Percentiles rank a stretch among this genome's conserved stretches.
These are phyloP conservation scores for Hypoxylon cercidicola DNA, from an alignment of 495 filamentous ascomycete species.

Conservation along the genomic window DNA sequence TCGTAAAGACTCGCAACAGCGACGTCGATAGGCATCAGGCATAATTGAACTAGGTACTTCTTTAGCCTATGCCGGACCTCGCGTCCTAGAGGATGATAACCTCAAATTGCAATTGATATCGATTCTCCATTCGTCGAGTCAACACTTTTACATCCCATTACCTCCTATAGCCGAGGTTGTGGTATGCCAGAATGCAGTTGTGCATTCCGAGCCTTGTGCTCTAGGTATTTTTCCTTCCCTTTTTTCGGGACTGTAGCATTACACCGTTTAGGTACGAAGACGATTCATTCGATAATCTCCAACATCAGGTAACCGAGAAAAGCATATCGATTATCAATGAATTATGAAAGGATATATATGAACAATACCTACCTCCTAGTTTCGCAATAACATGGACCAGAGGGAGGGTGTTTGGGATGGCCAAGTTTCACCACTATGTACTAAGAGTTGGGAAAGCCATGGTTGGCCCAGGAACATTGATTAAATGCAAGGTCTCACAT, in stretches of 20 bases:
- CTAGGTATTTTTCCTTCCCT: no score
- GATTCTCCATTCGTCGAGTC: no score
- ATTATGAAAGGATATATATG: no score
- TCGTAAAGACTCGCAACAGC: slow-evolving; percentile 12
- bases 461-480: neutral
- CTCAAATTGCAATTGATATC: neutral
- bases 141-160: no score
- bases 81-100: neutral
- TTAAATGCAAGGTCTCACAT: neutral
- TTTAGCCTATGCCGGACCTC: slow-evolving; percentile 9
- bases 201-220: no score
- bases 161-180: no score
- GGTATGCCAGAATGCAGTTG: no score
- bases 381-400: neutral
- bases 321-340: no score
- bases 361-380: neutral
- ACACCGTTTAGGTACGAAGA: no score
- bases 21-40: slow-evolving; percentile 12
- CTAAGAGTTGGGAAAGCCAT: neutral
- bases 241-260: no score
- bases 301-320: no score
- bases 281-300: no score
- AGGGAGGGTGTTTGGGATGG: neutral
- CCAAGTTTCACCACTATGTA: neutral
- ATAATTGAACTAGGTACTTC: neutral